A percentile compares a stretch with the other conserved stretches of the same genome.
Evolutionary conservation across 1,284 basidiomycete species (phyloP).

Genomic region (Ganoderma meredithae): DNA sequence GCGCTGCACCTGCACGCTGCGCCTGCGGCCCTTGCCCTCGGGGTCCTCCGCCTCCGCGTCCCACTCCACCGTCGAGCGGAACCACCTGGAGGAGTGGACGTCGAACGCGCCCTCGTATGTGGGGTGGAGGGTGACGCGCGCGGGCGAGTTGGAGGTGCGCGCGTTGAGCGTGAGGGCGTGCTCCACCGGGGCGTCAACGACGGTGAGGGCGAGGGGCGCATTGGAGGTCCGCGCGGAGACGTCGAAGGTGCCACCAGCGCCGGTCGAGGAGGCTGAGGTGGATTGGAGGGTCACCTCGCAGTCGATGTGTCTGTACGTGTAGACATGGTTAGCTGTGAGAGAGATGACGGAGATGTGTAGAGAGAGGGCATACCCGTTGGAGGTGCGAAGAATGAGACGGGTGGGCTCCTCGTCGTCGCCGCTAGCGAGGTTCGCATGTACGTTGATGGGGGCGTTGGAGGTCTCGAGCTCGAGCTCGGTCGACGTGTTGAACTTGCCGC

Average conservation of each 20-base stretch:
- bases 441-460: conserved; percentile 12
- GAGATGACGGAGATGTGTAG: too few species aligned
- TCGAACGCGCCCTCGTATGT: conserved; percentile 55
- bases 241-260: conserved; percentile 40
- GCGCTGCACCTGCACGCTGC: conserved; percentile 32
- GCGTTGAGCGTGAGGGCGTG: conserved; percentile 44
- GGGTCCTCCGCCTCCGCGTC: conserved; percentile 45
- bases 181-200: conserved; percentile 46
- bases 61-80: conserved; percentile 16
- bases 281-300: conserved; percentile 40
- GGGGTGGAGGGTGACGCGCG: conserved; percentile 43
- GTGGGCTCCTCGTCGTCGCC: conserved; percentile 9
- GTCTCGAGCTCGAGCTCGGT: conserved; percentile 13
- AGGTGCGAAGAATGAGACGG: conserved; percentile 2
- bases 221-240: conserved; percentile 39
- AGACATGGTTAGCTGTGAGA: neutral
- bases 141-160: conserved; percentile 41
- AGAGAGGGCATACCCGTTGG: conserved; percentile 16
- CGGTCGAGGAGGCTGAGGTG: conserved; percentile 36
- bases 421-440: conserved; percentile 1
- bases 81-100: conserved; percentile 34
- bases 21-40: conserved; percentile 44
- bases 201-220: conserved; percentile 41
- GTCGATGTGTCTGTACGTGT: conserved; percentile 39
- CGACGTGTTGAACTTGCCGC: conserved; percentile 13